phyloP scores from a whole-genome alignment of 495 filamentous ascomycete genomes.

The Daldinia bambusicola region DNA sequence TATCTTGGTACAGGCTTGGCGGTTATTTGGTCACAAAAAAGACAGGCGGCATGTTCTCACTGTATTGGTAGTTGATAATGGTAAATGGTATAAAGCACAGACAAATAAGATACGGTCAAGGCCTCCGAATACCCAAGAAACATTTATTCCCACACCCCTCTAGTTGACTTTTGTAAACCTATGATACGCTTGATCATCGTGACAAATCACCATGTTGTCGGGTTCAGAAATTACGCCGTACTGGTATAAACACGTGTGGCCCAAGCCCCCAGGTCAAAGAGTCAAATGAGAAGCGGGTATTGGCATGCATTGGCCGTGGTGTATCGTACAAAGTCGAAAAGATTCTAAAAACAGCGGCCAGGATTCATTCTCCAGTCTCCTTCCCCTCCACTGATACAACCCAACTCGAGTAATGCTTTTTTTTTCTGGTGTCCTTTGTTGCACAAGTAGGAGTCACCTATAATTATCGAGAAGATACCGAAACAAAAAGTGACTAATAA shows the following conservation, averaged over 20 bases:
- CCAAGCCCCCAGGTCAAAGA: conserved; percentile 24
- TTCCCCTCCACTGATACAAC: conserved; percentile 7
- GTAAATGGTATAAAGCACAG: conserved; percentile 38
- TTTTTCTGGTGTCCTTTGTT: conserved; percentile 8
- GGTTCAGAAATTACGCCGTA: conserved; percentile 36
- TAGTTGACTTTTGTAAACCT: not conserved
- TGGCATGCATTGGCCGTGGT: not conserved
- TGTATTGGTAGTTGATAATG: conserved; percentile 44
- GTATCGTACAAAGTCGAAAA: not conserved
- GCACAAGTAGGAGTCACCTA: conserved; percentile 22
- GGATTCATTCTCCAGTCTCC: not conserved
- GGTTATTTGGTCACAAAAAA: conserved; percentile 41
- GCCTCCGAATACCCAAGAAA: conserved; percentile 23
- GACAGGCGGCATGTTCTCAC: conserved; percentile 37
- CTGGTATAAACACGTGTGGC: conserved; percentile 23
- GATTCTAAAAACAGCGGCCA: not conserved
- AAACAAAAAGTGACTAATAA: conserved; percentile 37
- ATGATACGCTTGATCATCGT: conserved; percentile 31
- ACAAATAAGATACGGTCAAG: conserved; percentile 39
- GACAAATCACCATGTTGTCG: conserved; percentile 30
- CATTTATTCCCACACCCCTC: conserved; percentile 5
- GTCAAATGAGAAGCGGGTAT: conserved; percentile 8
- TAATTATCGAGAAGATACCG: conserved; percentile 14
- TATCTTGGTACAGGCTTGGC: conserved; percentile 45
- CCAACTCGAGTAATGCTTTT: conserved; percentile 9